Evolutionary conservation across 2,329 filamentous ascomycete species (phyloP), one percentile per base, ranked within the genome.

Genomic region (Fusarium stilboides): DNA sequence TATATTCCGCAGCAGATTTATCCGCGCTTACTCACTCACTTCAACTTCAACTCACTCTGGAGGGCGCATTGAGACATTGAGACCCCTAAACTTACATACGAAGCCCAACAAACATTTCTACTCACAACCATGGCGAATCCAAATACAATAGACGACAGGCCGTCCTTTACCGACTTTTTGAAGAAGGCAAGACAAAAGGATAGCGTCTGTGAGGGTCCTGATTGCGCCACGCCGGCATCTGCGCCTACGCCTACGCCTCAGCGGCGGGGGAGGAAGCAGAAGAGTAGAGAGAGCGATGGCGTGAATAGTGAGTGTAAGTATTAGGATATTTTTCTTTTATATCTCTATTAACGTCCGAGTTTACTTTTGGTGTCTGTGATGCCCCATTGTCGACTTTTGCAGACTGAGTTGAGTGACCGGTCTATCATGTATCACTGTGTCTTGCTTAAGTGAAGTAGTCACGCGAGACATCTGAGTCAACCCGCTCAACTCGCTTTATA

Each of bases 141-240:
- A 46, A 39, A 40, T 43, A 19, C 47, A 42, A 12, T 17, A 34
- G 56, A 56, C 8, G 26, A 45, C 14, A 77, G 81, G 61, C 83
- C 83, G 4, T 84, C 83, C n/a, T 86, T 86, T 70, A 76, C 78
- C n/a, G 72, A 77, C 12, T 86, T 82, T 61, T 83, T 83, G 82
- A 84, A 81, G 69, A 80, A 78, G 44, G 80, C 78, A 19, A 84
- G 83, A 71, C 77, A 83, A 9, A 73, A 68, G 34, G 61, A 51
- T 19, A 59, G 57, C 40, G 43, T 43, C 33, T 50, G 60, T 24
- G 60, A 71, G 40, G 68, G 51, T 13, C 54, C 43, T n/a, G 68
- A 54, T 12, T 60, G 50, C 42, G 24, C 50, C 43, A 39, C 43
- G 44, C 59, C 34, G 15, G 34, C 33, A 28, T 28, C 26, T 28